Evolutionary conservation across 2,329 filamentous ascomycete species (phyloP), one percentile per base, ranked within the genome.

Genomic region (Fusarium poae): DNA sequence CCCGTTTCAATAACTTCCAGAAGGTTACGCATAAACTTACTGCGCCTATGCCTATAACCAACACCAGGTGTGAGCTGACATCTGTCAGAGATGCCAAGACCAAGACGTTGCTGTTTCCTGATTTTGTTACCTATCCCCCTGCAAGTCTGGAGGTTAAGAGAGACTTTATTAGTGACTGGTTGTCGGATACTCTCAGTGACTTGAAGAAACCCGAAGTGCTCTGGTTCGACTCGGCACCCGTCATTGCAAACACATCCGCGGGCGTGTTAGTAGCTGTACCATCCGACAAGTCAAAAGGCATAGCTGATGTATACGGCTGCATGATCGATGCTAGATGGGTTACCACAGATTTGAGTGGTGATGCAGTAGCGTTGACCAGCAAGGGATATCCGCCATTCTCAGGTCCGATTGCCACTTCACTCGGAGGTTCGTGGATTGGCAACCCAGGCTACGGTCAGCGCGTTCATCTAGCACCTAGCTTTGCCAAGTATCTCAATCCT

Each of bases 271-370:
- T 72, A 4, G 66, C 57, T 4, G 53, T 58, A 1, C 69, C 69
- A 1, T 57, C 60, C 0, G 62, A 67, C 25, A 49, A 39, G 4
- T 62, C 54, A 4, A 51, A 20, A 11, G 21, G 57, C 5, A 23
- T 57, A 3, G 46, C 62, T 7, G 66, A 72, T 18, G n/a, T 72
- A 1, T 72, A 72, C 6, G 68, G 69, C 2, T 72, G 69, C 15
- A 68, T 65, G 69, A 55, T 72, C 2, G 69, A 72, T 21, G 69
- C 68, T 1, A 35, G 68, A 30, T 72, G 69, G 66, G 50, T 56
- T 3, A 45, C 42, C 1, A 43, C 68, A 7, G 68, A 71, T 1
- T 40, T 72, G 29, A 70, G 63, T 3, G 66, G 66, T 0, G 66
- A 70, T 4, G 50, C 66, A 20, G 69, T 72, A 6, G 57, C 66